phyloP scores from a whole-genome alignment of 352 stramenopile genomes.

The Phytopythium vexans region DNA sequence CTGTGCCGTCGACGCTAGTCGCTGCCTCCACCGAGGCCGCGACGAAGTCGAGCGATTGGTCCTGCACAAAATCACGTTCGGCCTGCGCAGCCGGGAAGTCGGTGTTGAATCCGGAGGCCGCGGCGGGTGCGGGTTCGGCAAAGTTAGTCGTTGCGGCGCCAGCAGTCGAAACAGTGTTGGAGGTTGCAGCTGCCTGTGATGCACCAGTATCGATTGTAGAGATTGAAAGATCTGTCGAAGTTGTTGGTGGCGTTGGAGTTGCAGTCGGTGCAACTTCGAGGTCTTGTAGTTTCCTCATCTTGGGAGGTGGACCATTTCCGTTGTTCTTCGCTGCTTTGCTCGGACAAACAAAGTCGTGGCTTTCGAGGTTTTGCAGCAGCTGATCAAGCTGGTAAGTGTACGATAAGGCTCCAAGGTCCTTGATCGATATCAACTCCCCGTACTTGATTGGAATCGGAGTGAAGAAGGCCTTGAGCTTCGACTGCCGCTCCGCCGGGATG shows the following conservation, averaged over 20 bases:
- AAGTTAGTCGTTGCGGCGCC: no score
- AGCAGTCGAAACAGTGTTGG: no score
- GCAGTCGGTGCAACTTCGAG: not conserved
- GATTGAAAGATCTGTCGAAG: no score
- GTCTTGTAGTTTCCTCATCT: not conserved
- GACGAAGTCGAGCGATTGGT: slow-evolving; percentile 16
- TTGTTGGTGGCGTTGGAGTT: no score
- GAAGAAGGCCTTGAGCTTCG: slow-evolving; percentile 19
- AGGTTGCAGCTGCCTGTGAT: no score
- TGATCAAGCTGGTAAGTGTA: slow-evolving; percentile 23
- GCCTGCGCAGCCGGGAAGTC: slow-evolving; percentile 7
- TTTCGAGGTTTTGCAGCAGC: slow-evolving; percentile 16
- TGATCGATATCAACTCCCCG: slow-evolving; percentile 17
- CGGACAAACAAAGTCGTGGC: slow-evolving; percentile 21
- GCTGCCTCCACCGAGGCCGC: slow-evolving; percentile 10
- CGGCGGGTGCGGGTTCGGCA: no score
- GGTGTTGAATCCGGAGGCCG: not conserved
- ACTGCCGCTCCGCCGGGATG: slow-evolving; percentile 17
- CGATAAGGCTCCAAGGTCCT: slow-evolving; percentile 13
- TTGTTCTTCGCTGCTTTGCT: not conserved
- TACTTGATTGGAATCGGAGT: slow-evolving; percentile 13
- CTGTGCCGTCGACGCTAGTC: slow-evolving; percentile 15
- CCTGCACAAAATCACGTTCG: slow-evolving; percentile 12
- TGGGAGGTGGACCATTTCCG: not conserved
- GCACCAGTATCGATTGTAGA: no score